Evolutionary conservation across 306 rosid species (phyloP).

Genomic region (Malus sieversii): DNA sequence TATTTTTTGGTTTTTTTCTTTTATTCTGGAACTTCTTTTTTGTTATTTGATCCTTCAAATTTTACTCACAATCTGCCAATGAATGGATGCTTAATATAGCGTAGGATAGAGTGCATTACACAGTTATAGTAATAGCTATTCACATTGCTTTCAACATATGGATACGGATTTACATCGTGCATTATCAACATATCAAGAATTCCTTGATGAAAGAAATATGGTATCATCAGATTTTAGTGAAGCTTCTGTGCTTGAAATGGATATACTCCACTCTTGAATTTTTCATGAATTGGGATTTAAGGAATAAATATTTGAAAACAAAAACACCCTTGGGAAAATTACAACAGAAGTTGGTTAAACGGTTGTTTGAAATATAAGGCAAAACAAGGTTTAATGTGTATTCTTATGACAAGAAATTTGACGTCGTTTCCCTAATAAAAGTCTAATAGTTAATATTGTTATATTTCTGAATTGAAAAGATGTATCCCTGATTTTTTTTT

Average conservation of each 20-base stretch:
- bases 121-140: not conserved
- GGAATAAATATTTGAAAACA: not conserved
- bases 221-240: too few species aligned
- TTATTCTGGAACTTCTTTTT: not conserved
- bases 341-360: not conserved
- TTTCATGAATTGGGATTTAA: not conserved
- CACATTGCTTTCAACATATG: not conserved
- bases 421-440: not conserved
- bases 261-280: not conserved
- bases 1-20: not conserved
- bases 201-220: too few species aligned
- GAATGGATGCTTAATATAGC: not conserved
- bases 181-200: not conserved
- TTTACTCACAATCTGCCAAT: not conserved
- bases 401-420: not conserved
- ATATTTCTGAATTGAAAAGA: not conserved
- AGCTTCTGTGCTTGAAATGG: not conserved
- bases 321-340: too few species aligned
- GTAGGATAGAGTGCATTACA: not conserved
- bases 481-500: not conserved
- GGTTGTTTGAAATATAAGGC: not conserved
- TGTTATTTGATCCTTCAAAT: not conserved
- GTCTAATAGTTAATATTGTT: not conserved
- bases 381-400: not conserved
- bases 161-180: not conserved